Percentiles rank a stretch among this genome's conserved stretches.
Evolutionary conservation across 768 basidiomycete species (phyloP).

Genomic region (Lactifluus subvellereus): DNA sequence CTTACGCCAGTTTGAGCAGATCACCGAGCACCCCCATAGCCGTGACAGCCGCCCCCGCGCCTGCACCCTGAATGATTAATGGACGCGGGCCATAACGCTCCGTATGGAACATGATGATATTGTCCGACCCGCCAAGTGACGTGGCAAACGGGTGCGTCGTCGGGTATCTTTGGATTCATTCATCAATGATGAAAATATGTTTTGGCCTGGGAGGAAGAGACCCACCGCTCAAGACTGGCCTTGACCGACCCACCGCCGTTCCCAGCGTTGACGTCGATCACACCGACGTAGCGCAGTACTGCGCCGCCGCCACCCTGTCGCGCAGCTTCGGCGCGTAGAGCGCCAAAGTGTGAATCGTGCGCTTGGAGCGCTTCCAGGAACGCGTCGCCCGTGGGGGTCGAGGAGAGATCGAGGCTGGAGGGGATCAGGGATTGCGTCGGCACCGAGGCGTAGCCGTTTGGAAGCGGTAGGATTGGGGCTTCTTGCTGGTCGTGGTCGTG

Average conservation of each 20-base stretch:
- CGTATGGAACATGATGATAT: slow-evolving; percentile 97
- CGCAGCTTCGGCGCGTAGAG: slow-evolving; percentile 71
- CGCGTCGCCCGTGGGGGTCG: slow-evolving; percentile 57
- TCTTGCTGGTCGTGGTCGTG: slow-evolving; percentile 23
- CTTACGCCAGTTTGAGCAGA: slow-evolving; percentile 50
- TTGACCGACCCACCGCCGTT: slow-evolving; percentile 53
- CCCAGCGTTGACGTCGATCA: slow-evolving; percentile 79
- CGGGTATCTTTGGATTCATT: slow-evolving; percentile 60
- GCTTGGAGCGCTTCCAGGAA: slow-evolving; percentile 77
- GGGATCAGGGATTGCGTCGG: slow-evolving; percentile 85
- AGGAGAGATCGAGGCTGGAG: slow-evolving; percentile 54
- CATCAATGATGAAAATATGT: neutral
- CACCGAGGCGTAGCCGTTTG: slow-evolving; percentile 77
- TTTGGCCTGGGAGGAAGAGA: slow-evolving; percentile 14
- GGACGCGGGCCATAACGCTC: slow-evolving; percentile 85
- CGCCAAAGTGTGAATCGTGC: slow-evolving; percentile 74
- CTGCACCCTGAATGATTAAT: slow-evolving; percentile 90
- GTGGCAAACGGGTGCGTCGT: slow-evolving; percentile 91
- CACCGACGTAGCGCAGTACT: slow-evolving; percentile 90
- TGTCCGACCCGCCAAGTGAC: slow-evolving; percentile 92
- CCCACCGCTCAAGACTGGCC: slow-evolving; percentile 86
- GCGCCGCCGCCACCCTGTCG: slow-evolving; percentile 48
- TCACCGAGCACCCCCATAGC: slow-evolving; percentile 97
- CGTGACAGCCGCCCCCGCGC: slow-evolving; percentile 96
- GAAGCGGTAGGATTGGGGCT: slow-evolving; percentile 37